A percentile compares a stretch with the other conserved stretches of the same genome.
These are phyloP conservation scores for Tulasnella sp. DNA, from an alignment of 768 basidiomycete species.

Conservation along the genomic window DNA sequence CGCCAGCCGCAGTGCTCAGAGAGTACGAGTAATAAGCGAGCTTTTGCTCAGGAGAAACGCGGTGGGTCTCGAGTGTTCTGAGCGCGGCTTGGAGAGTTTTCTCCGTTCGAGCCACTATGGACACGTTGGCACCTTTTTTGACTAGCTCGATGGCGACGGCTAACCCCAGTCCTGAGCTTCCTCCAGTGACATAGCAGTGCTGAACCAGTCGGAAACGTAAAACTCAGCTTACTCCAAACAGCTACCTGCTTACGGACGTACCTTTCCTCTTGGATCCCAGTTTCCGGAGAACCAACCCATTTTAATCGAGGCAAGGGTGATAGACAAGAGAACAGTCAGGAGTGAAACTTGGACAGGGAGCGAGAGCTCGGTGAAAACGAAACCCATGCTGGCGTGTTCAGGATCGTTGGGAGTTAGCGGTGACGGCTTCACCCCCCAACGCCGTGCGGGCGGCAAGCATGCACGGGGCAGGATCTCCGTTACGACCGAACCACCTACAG, in stretches of 20 bases:
- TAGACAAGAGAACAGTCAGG: neutral
- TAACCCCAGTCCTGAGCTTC: constrained; percentile 72
- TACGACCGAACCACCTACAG: neutral
- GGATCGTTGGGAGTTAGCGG: neutral
- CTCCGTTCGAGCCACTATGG: constrained; percentile 74
- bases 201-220: constrained; percentile 28
- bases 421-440: neutral
- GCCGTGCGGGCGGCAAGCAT: neutral
- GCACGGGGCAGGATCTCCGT: neutral
- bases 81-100: constrained; percentile 54
- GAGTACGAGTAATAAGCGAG: constrained; percentile 61
- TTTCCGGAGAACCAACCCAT: constrained; percentile 27
- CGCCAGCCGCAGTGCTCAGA: constrained; percentile 44
- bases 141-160: constrained; percentile 60
- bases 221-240: neutral
- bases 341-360: neutral
- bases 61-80: constrained; percentile 53
- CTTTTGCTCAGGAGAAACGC: constrained; percentile 43
- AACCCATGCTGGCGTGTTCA: neutral
- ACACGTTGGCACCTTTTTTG: constrained; percentile 66
- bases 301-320: neutral
- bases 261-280: constrained; percentile 48
- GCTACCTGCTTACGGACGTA: constrained; percentile 21
- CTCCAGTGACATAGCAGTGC: constrained; percentile 85
- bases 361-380: neutral